These are phyloP conservation scores for Colletotrichum spaethianum DNA, from an alignment of 2,329 filamentous ascomycete genomes.

Conservation along the genomic window DNA sequence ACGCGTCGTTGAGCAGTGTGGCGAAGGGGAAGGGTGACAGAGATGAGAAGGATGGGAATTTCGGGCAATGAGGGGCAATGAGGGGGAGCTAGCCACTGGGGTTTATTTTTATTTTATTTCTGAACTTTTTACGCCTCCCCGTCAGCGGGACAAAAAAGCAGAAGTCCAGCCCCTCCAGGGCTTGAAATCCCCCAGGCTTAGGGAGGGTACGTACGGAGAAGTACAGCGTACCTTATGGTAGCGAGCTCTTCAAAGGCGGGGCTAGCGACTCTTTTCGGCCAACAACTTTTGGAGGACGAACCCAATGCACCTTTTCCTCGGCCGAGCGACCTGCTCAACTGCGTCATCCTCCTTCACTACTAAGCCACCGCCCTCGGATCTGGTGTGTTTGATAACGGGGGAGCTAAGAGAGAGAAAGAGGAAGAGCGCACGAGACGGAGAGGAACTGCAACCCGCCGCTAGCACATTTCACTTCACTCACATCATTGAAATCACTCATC, in stretches of 20 bases:
- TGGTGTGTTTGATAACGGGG: background rate
- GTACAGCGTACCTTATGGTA: no score
- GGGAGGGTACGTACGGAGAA: background rate
- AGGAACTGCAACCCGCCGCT: background rate
- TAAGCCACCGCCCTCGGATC: background rate
- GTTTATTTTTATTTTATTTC: no score
- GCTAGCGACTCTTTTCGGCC: background rate
- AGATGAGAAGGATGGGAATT: background rate
- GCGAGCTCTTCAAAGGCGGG: background rate
- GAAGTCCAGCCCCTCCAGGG: no score
- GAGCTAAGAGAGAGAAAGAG: background rate
- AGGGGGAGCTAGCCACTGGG: no score
- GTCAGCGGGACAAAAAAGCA: no score
- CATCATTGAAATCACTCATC: background rate
- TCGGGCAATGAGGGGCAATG: background rate
- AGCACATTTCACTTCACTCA: background rate
- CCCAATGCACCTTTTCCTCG: background rate
- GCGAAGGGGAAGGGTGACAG: background rate
- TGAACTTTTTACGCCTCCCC: no score
- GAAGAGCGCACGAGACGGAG: background rate
- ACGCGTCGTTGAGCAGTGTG: background rate
- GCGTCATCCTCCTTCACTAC: conserved; percentile 14
- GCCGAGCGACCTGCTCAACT: conserved; percentile 10
- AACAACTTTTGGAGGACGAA: conserved; percentile 6
- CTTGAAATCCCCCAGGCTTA: background rate